A percentile compares a stretch with the other conserved stretches of the same genome.
Evolutionary conservation across 202 grass and related monocot genomes (phyloP).

Genomic region (Carex sylvatica): DNA sequence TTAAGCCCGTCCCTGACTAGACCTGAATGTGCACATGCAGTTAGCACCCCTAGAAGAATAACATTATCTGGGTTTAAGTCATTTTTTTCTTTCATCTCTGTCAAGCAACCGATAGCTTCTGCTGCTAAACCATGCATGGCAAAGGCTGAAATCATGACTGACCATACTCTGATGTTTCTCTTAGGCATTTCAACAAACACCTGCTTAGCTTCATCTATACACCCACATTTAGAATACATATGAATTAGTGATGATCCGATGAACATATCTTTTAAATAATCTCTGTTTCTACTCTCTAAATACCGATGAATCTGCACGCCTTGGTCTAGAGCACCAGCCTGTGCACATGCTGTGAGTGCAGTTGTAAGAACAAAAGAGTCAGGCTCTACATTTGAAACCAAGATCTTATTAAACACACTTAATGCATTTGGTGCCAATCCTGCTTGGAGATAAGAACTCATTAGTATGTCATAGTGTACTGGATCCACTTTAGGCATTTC

Average conservation of each 20-base stretch:
- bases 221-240: constrained; percentile 90
- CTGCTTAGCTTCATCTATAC: constrained; percentile 40
- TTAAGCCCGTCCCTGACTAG: constrained; percentile 52
- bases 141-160: constrained; percentile 65
- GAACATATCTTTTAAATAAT: constrained; percentile 50
- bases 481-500: constrained; percentile 46
- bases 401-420: constrained; percentile 50
- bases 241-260: constrained; percentile 64
- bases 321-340: constrained; percentile 51
- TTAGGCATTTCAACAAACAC: constrained; percentile 70
- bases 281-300: constrained; percentile 28
- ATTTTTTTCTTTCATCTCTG: constrained; percentile 54
- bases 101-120: constrained; percentile 48
- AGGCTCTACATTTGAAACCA: constrained; percentile 35
- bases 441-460: constrained; percentile 45
- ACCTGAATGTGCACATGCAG: constrained; percentile 60
- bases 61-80: constrained; percentile 53
- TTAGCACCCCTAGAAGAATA: constrained; percentile 50
- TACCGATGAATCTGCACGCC: constrained; percentile 64
- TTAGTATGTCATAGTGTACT: constrained; percentile 73
- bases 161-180: constrained; percentile 74
- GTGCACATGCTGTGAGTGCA: constrained; percentile 50
- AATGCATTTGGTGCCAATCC: constrained; percentile 45
- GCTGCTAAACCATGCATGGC: constrained; percentile 54
- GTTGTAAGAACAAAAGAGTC: constrained; percentile 76